Base-by-base conservation (phyloP, 495 filamentous ascomycete genomes). In the Penicillium atrosanguineum region DNA sequence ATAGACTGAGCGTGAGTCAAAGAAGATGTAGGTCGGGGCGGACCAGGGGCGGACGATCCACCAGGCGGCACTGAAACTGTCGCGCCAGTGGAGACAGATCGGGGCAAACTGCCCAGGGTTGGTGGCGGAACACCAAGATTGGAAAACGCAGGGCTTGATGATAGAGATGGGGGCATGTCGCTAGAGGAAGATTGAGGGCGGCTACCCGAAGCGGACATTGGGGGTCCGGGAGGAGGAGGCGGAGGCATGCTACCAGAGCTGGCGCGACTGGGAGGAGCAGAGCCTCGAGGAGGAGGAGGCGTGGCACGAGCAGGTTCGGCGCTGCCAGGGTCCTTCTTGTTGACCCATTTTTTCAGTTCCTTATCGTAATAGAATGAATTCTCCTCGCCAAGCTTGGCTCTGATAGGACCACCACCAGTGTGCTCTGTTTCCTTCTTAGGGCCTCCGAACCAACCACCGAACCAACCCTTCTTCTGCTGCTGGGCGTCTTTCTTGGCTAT, bases 311-410 rank as follows among this genome's bases (percentile, higher is more conserved):
- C 75, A 58, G 72, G 57, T 14, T 71, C 69, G 12, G 72, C 64
- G 46, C 70, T 71, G 25, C 65, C 70, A 2, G 75, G 74, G 15
- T 84, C 86, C 65, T 97, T 97, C 77, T 97, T 96, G 71, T 99
- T 96, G 70, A 99, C 82, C 95, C 95, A 99, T 64, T 93, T 90
- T 78, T 95, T 95, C 49, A 96, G 79, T 19, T 96, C 89, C 4
- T 89, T 86, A 69, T 99, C 95, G 57, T 93, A 99, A 57, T 91
- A 87, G 72, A 99, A 97, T 11, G 83, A 88, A 63, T 80, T 94
- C 60, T 93, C 87, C 69, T 99, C 95, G 53, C 95, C 95, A 25
- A 99, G 84, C 64, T 99, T 97, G 45, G 95, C 95, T 61, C 81
- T 84, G 71, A 97, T 93, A 40, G 94, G 91, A n/a, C 69, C 68